Evolutionary conservation across 2,329 filamentous ascomycete genomes (phyloP), one percentile per base, ranked within the genome.

Genomic region (Aspergillus glaucus): DNA sequence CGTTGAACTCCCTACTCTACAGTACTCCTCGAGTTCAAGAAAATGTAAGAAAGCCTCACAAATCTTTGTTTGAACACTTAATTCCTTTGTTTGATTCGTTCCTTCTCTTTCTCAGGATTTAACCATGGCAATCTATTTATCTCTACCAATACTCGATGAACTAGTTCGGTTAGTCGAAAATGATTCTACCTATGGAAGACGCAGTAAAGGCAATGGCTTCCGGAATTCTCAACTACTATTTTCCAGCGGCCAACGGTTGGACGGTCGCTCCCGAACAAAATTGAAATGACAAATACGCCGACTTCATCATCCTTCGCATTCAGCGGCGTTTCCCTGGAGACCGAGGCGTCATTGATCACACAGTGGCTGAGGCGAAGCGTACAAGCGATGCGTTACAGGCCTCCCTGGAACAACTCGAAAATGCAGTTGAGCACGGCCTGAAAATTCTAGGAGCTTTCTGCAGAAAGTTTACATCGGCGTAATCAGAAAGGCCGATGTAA

Each of bases 191-290:
- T 39, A 39, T n/a, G 4, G 14, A 41, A 28, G 15, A 50, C 28
- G 15, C 44, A 5, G 43, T 47, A 5, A 53, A 53, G 21, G 45
- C 49, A 17, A 44, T 53, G 45, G 37, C 45, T 12, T 28, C 22
- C 3, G 43, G 37, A 14, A 36, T 49, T 17, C 49, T 49, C 9
- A 47, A 36, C 22, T 43, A 51, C 15, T 47, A 51, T 32, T 53
- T 53, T 21, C 37, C 39, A 6, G 14, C 40, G 1, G 15, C 28
- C 4, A 30, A 48, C 17, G 49, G 49, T 4, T 53, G 12, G 1
- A 15, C 34, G 10, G 39, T 51, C 6, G 46, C 28, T 4, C 49
- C 51, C 1, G 43, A 44, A 9, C 37, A 46, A 8, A 26, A 28
- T 3, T 15, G 44, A 44, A 42, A 41, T 21, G 3, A 34, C 14